Evolutionary conservation across 192 early-diverging fungal genomes (phyloP).

Genomic region (Dissophora ornata): DNA sequence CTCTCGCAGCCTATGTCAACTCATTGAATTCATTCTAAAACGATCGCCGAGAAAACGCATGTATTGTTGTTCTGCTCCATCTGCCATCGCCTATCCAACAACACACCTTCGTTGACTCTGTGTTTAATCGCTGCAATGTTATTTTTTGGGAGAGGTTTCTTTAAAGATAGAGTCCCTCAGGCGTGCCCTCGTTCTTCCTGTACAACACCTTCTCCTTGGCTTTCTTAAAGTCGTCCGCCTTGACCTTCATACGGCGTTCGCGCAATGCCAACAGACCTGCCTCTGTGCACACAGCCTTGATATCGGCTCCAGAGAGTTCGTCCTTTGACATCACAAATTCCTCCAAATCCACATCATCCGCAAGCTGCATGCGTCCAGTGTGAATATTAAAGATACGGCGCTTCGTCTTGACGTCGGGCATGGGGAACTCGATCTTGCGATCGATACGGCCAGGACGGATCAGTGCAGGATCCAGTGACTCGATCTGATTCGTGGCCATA

Average conservation of each 20-base stretch:
- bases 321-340: constrained; percentile 99
- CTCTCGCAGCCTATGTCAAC: too few relatives aligned
- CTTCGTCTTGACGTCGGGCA: constrained; percentile 97
- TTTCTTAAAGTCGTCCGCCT: constrained; percentile 96
- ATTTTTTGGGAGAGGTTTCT: background rate
- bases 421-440: constrained; percentile 99
- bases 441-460: constrained; percentile 98
- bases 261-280: constrained; percentile 97
- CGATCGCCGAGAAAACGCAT: too few relatives aligned
- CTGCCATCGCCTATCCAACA: too few relatives aligned
- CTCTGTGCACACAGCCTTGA: constrained; percentile 99
- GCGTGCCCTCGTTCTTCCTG: constrained; percentile 98
- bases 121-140: background rate
- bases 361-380: constrained; percentile 93
- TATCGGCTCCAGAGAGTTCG: constrained; percentile 97
- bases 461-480: constrained; percentile 96
- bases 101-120: background rate
- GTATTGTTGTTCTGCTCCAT: too few relatives aligned
- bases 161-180: constrained; percentile 94
- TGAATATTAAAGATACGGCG: constrained; percentile 97
- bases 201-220: constrained; percentile 99
- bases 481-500: constrained; percentile 99
- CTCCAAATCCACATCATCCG: constrained; percentile 96
- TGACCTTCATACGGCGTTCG: constrained; percentile 98
- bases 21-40: too few relatives aligned